Evolutionary conservation across 352 stramenopile genomes (phyloP).

Genomic region (Phytopythium vexans): DNA sequence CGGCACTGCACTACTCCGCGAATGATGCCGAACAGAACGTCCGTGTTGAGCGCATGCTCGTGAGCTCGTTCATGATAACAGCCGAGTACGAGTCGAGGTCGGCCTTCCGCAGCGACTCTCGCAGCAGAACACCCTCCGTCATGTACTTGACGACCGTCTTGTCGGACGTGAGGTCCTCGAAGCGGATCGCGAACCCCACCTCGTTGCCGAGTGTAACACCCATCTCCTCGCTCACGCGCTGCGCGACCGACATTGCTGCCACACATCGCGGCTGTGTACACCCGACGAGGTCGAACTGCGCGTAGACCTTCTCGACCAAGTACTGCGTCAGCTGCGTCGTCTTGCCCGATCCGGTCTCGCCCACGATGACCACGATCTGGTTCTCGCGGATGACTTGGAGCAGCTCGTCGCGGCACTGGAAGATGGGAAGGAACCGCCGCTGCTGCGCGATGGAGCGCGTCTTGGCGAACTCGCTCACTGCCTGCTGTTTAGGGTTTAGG

Average conservation of each 20-base stretch:
- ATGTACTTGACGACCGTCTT: conserved; percentile 98
- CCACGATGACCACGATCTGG: conserved; percentile 98
- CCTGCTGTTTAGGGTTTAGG: conserved; percentile 84
- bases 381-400: conserved; percentile 98
- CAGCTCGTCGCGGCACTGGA: conserved; percentile 94
- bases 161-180: conserved; percentile 92
- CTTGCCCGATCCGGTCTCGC: conserved; percentile 97
- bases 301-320: conserved; percentile 90
- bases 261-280: conserved; percentile 98
- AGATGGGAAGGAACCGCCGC: conserved; percentile 96
- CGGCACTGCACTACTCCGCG: conserved; percentile 88
- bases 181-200: conserved; percentile 92
- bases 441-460: conserved; percentile 96
- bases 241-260: conserved; percentile 98
- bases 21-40: conserved; percentile 93
- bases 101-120: conserved; percentile 92
- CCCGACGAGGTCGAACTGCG: conserved; percentile 89
- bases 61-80: conserved; percentile 96
- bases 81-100: conserved; percentile 86
- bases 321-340: conserved; percentile 98
- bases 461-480: conserved; percentile 95
- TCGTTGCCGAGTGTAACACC: conserved; percentile 89
- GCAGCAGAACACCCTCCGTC: conserved; percentile 88
- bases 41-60: conserved; percentile 93
- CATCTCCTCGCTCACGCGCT: conserved; percentile 98